Base-by-base conservation (phyloP, 2,329 filamentous ascomycete genomes). In the Sporothrix humicola region DNA sequence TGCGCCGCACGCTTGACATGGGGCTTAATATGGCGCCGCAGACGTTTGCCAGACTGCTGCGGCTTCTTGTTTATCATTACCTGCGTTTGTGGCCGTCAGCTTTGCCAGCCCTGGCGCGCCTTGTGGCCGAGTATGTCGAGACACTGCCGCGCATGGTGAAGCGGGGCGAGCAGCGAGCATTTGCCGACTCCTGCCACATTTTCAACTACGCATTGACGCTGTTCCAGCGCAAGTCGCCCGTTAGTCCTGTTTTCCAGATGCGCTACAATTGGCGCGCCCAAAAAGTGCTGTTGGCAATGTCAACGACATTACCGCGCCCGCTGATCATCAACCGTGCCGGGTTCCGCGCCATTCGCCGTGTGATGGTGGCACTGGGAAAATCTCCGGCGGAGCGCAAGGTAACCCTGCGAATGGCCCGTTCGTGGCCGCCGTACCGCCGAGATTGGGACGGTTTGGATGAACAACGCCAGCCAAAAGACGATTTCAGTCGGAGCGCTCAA, bases 361-460 rank as follows among this genome's bases (percentile, higher is more conserved):
- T 90, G 2, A 79, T 91, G 72, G 79, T 87, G 7, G 87, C 85
- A 2, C 81, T 87, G 72, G 83, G 83, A 59, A 91, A 89, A 77
- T 87, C 85, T 9, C 78, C 81, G 7, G 81, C 80, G 5, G 89
- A 91, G 79, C 81, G 79, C 15, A 84, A 83, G 48, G 85, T 84
- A 46, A 84, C 86, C 1, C 76, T 80, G 23, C 85, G 87, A 42
- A 84, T 88, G 72, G 81, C 82, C 1, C 82, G 85, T 69, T 84
- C 84, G 1, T 91, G 89, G 89, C 89, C 89, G 10, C 89, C 89
- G 0, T 91, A 89, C 79, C 81, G 88, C 72, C 82, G 84, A 52
- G 83, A 86, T 12, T 84, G 86, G 73, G 87, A 91, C 77, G 89
- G 89, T 1, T 86, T 88, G 75, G 89, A 91, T 78, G 89, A 89